These are phyloP conservation scores for Nothomitra cinnamomea DNA, from an alignment of 2,329 filamentous ascomycete species.

Conservation along the genomic window DNA sequence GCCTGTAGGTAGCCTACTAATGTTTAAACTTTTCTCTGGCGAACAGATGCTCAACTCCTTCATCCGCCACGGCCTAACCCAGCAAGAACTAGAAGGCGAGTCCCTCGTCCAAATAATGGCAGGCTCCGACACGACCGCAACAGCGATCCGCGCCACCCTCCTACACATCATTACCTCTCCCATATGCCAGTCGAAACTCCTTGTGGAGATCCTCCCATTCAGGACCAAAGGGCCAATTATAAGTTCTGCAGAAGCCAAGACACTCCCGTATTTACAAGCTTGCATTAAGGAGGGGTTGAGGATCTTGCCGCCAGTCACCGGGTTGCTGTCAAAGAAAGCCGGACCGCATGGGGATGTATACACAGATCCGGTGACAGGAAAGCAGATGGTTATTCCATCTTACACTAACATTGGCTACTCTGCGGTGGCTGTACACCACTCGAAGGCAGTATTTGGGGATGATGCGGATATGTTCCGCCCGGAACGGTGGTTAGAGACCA, in stretches of 20 bases:
- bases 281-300: conserved; percentile 33
- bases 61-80: conserved; percentile 22
- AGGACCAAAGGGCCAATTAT: conserved; percentile 9
- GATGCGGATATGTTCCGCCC: conserved; percentile 31
- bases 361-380: no score
- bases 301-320: conserved; percentile 27
- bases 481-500: conserved; percentile 30
- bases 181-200: neutral
- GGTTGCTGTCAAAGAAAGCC: conserved; percentile 17
- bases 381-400: no score
- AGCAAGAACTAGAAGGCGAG: conserved; percentile 18
- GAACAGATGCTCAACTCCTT: conserved; percentile 27
- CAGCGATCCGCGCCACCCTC: conserved; percentile 13
- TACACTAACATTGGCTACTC: no score
- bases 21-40: no score
- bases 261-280: conserved; percentile 32
- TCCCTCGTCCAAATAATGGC: conserved; percentile 21
- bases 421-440: no score
- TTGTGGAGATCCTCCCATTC: no score
- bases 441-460: conserved; percentile 16
- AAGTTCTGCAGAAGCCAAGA: conserved; percentile 22
- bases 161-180: neutral
- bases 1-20: no score
- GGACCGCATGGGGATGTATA: no score
- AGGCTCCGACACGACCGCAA: conserved; percentile 24